A percentile compares a stretch with the other conserved stretches of the same genome.
Evolutionary conservation across 2,329 filamentous ascomycete species (phyloP).

Genomic region (Zasmidium citrigriseum): DNA sequence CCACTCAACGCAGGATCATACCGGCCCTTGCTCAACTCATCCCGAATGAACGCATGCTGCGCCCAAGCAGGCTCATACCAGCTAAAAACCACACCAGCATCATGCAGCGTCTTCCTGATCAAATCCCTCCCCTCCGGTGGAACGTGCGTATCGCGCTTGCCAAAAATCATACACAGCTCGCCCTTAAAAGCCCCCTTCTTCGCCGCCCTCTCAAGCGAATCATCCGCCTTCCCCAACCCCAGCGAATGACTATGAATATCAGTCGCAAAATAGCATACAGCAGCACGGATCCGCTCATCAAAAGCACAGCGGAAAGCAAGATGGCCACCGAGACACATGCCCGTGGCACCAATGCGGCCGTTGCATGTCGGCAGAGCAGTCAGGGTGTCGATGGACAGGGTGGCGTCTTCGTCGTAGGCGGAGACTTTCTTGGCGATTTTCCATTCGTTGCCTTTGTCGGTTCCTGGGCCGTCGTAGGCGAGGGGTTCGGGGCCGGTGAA

Average conservation of each 20-base stretch:
- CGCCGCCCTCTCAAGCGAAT: constrained; percentile 59
- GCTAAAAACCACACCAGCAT: constrained; percentile 70
- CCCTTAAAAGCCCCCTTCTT: constrained; percentile 63
- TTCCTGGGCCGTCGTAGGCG: constrained; percentile 83
- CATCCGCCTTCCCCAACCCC: constrained; percentile 66
- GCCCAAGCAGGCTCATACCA: constrained; percentile 93
- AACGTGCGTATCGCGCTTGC: constrained; percentile 87
- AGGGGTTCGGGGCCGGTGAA: constrained; percentile 83
- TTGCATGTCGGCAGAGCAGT: constrained; percentile 55
- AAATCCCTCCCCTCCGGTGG: constrained; percentile 79
- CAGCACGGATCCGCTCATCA: constrained; percentile 73
- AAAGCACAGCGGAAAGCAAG: constrained; percentile 73
- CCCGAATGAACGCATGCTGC: constrained; percentile 91
- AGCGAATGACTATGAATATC: constrained; percentile 82
- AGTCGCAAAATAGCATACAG: constrained; percentile 88
- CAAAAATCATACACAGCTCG: constrained; percentile 87
- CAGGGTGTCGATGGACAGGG: constrained; percentile 44
- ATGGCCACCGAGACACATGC: constrained; percentile 94
- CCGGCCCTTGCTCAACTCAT: constrained; percentile 85
- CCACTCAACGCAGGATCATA: constrained; percentile 87
- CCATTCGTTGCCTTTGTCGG: constrained; percentile 82
- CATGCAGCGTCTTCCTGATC: constrained; percentile 78
- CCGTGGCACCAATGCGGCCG: constrained; percentile 55
- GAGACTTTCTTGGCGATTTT: constrained; percentile 78
- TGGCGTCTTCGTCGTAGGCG: constrained; percentile 72